Percentiles rank a stretch among this genome's conserved stretches.
These are phyloP conservation scores for Turritis glabra DNA, from an alignment of 345 rosid species.

Conservation along the genomic window DNA sequence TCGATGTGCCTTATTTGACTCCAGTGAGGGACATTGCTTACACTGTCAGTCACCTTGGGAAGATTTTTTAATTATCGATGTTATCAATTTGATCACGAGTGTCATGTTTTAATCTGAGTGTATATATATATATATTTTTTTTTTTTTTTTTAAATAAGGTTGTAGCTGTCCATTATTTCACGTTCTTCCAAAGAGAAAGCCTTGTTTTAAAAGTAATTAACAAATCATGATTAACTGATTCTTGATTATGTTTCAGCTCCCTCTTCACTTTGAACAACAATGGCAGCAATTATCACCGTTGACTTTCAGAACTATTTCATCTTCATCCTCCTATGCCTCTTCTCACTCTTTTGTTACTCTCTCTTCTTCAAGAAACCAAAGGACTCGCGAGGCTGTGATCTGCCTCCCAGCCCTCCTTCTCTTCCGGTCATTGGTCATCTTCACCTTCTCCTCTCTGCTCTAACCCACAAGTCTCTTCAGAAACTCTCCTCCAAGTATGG, in stretches of 20 bases:
- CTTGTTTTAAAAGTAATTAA: background rate
- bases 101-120: background rate
- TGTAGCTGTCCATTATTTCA: background rate
- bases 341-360: background rate
- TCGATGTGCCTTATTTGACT: no score
- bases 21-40: no score
- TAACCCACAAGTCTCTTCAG: conserved; percentile 1
- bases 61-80: background rate
- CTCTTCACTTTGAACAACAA: background rate
- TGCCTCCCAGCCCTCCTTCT: background rate
- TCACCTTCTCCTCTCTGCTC: background rate
- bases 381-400: background rate
- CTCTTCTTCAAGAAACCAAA: conserved; percentile 1
- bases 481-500: conserved; percentile 5
- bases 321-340: background rate
- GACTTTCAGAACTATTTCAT: background rate
- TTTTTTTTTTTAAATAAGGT: no score
- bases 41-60: no score
- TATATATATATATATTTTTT: no score
- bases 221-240: no score
- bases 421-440: background rate
- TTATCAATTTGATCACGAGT: background rate
- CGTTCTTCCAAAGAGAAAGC: background rate
- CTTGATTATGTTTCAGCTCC: background rate
- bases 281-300: background rate